phyloP scores from a whole-genome alignment of 371 early-diverging fungal genomes.

The Rhizopus stolonifer region DNA sequence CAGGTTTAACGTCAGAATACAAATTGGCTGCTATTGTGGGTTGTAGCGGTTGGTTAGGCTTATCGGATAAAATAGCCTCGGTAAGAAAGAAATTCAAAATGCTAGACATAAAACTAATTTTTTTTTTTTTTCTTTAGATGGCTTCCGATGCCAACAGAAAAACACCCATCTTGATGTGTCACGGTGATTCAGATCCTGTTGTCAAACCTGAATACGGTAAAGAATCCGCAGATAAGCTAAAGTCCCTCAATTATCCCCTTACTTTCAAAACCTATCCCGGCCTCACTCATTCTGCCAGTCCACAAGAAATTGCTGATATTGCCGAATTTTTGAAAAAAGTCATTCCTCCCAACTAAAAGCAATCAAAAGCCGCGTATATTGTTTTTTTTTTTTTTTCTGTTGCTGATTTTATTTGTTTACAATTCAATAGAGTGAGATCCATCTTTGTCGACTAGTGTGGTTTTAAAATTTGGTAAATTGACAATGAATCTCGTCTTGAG shows the following conservation, averaged over 20 bases:
- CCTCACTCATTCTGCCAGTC: slow-evolving; percentile 76
- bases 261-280: slow-evolving; percentile 75
- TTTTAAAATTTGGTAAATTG: slow-evolving; percentile 78
- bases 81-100: slow-evolving; percentile 25
- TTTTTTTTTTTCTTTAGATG: slow-evolving; percentile 38
- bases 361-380: too few relatives aligned
- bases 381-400: too few relatives aligned
- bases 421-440: slow-evolving; percentile 72
- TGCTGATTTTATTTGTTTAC: too few relatives aligned
- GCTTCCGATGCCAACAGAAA: slow-evolving; percentile 68
- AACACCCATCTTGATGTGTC: slow-evolving; percentile 86
- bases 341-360: slow-evolving; percentile 20
- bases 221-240: slow-evolving; percentile 63
- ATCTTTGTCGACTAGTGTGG: slow-evolving; percentile 84
- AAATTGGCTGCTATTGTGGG: slow-evolving; percentile 65
- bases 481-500: slow-evolving; percentile 86
- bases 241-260: slow-evolving; percentile 67
- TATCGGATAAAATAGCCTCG: slow-evolving; percentile 56
- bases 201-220: slow-evolving; percentile 75
- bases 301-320: slow-evolving; percentile 79
- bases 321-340: slow-evolving; percentile 47
- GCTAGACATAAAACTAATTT: background rate
- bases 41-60: slow-evolving; percentile 83
- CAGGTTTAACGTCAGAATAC: slow-evolving; percentile 72
- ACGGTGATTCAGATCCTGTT: slow-evolving; percentile 83